Evolutionary conservation across 768 basidiomycete genomes (phyloP).

Genomic region (Collybia nuda): DNA sequence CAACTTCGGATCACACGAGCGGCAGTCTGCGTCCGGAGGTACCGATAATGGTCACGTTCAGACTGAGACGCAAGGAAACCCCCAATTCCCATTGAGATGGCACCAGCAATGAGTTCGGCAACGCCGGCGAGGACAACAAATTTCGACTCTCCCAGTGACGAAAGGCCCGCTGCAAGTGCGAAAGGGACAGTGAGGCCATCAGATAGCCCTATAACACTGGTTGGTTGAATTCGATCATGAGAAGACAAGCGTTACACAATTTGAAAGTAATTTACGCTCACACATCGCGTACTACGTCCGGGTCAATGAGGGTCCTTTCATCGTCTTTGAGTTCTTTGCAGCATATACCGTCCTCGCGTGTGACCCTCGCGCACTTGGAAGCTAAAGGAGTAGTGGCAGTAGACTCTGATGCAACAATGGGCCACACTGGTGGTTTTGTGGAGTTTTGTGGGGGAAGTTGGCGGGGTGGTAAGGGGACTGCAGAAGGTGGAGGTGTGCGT

Average conservation of each 20-base stretch:
- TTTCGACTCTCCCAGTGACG: constrained; percentile 83
- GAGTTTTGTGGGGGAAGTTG: background rate
- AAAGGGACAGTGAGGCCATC: constrained; percentile 93
- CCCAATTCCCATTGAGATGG: constrained; percentile 98
- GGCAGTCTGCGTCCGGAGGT: constrained; percentile 70
- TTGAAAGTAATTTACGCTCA: constrained; percentile 34
- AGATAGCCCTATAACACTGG: constrained; percentile 84
- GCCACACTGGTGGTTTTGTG: constrained; percentile 63
- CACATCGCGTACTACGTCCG: constrained; percentile 87
- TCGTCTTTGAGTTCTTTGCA: constrained; percentile 89
- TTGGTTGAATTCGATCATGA: constrained; percentile 3
- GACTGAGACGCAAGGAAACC: constrained; percentile 97
- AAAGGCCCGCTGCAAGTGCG: constrained; percentile 85
- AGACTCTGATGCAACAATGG: constrained; percentile 44
- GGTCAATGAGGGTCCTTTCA: constrained; percentile 79
- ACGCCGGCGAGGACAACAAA: constrained; percentile 94
- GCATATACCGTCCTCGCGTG: constrained; percentile 66
- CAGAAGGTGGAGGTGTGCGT: too few species aligned
- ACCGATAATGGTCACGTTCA: constrained; percentile 93
- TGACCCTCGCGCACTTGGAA: constrained; percentile 57
- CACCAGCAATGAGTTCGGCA: constrained; percentile 95
- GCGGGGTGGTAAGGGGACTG: background rate
- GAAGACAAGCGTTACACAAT: background rate
- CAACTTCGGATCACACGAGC: constrained; percentile 88
- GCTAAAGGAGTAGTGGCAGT: constrained; percentile 43